phyloP scores from a whole-genome alignment of 2,329 filamentous ascomycete genomes.

The Stagonosporopsis tanaceti region DNA sequence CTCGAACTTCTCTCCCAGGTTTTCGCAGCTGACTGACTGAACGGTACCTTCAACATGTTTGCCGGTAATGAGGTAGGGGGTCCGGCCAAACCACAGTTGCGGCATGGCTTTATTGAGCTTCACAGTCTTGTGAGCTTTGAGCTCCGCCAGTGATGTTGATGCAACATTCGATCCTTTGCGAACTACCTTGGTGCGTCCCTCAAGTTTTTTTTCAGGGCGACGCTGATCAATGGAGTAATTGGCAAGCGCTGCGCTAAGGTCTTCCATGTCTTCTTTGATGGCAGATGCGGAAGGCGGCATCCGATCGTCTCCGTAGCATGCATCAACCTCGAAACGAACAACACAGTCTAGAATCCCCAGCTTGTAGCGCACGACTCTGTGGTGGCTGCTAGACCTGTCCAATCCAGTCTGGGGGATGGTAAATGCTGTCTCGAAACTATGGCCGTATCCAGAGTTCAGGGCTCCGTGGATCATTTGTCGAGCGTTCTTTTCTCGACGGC shows the following conservation, averaged over 20 bases:
- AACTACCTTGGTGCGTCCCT: conserved; percentile 9
- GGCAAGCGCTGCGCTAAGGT: neutral
- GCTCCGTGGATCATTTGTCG: conserved; percentile 23
- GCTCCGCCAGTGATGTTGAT: conserved; percentile 24
- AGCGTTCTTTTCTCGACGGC: conserved; percentile 34
- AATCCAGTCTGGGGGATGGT: conserved; percentile 29
- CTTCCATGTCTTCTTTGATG: neutral
- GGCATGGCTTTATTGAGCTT: conserved; percentile 17
- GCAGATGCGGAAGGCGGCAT: conserved; percentile 1
- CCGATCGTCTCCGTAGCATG: conserved; percentile 22
- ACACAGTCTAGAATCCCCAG: conserved; percentile 26
- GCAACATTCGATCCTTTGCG: conserved; percentile 6
- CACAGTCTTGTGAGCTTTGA: conserved; percentile 23
- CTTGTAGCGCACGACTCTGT: conserved; percentile 29
- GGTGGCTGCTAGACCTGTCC: conserved; percentile 26
- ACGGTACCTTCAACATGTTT: conserved; percentile 24
- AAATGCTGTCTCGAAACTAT: conserved; percentile 29
- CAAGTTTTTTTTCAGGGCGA: neutral
- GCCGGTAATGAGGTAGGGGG: conserved; percentile 27
- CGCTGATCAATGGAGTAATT: neutral
- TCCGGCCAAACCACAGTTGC: conserved; percentile 36
- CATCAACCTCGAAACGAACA: conserved; percentile 33
- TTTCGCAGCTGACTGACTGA: conserved; percentile 8
- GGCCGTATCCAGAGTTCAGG: no score
- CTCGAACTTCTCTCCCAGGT: conserved; percentile 6